Evolutionary conservation across 257 asterid species (phyloP), one percentile per base, ranked within the genome.

Genomic region (Solanum habrochaites): DNA sequence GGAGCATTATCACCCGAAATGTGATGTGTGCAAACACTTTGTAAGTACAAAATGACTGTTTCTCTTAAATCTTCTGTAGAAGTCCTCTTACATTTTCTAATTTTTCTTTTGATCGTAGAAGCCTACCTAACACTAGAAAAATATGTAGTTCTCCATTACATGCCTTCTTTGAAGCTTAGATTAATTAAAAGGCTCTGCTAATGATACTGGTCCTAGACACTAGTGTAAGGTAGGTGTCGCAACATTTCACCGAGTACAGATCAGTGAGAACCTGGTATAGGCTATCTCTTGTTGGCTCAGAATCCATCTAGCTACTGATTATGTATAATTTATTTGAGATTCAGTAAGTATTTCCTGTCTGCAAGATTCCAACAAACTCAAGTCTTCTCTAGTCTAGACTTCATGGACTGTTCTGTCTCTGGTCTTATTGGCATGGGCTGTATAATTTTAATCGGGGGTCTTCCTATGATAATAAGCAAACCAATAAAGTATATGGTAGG

Each of bases 1-100:
- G 96, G 99, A 94, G 90, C 93, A 93, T 74, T 93, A 95, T 91
- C 97, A 94, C 90, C 99, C 98, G 13, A 96, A 95, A 90, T 97
- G 99, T 86, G 99, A 95, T 81, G 92, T 97, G 89, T 97, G 99
- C 96, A 90, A 92, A 89, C 91, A 91, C 89, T 95, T 95, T 12
- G 99, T 97, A 90, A 95, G 99, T 93, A 86, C 86, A 21, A 70
- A 84, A 21, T 75, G 64, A 86, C 47, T 43, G 45, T 40, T 77
- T 27, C 42, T 78, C 64, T 45, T 43, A 45, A 27, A 25, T 45
- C n/a, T 78, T 78, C 84, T 45, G 66, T 25, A 45, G 15, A 78
- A 78, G 18, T 45, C 10, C 84, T 78, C 83, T 78, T 78, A 45
- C 64, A 25, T 78, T 20, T 27, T 27, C 43, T 77, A 25, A 25